Evolutionary conservation across 768 basidiomycete species (phyloP).

Genomic region (Neoboletus subvelutipes): DNA sequence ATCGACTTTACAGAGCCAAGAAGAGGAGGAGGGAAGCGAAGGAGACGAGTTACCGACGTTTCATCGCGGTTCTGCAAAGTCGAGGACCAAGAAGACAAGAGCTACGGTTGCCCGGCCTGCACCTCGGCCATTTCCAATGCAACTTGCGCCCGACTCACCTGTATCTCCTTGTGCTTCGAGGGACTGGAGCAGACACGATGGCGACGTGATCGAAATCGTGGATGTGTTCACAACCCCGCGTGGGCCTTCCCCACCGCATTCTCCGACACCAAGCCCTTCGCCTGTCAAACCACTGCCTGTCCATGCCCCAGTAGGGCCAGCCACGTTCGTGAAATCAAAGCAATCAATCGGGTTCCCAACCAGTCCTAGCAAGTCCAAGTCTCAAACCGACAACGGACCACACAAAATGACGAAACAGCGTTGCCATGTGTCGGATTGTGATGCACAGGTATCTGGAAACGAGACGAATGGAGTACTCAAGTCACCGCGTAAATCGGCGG

Average conservation of each 20-base stretch:
- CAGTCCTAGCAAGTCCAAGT: slow-evolving; percentile 10
- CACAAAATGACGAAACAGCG: slow-evolving; percentile 1
- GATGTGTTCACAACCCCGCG: slow-evolving; percentile 26
- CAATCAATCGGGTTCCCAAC: slow-evolving; percentile 5
- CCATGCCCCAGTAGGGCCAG: not conserved
- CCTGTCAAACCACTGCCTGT: not conserved
- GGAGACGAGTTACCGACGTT: slow-evolving; percentile 21
- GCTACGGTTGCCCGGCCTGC: not conserved
- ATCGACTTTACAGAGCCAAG: slow-evolving; percentile 11
- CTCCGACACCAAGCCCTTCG: slow-evolving; percentile 22
- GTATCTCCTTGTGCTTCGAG: not conserved
- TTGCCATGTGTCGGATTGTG: not conserved
- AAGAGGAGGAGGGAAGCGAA: slow-evolving; percentile 9
- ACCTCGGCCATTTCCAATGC: slow-evolving; percentile 30
- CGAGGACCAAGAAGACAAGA: not conserved
- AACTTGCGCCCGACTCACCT: slow-evolving; percentile 1
- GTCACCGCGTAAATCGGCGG: slow-evolving; percentile 26
- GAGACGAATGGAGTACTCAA: slow-evolving; percentile 14
- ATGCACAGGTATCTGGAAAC: slow-evolving; percentile 1
- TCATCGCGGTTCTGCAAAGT: slow-evolving; percentile 11
- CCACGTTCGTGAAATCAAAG: not conserved
- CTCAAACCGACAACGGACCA: not conserved
- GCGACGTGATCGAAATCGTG: slow-evolving; percentile 7
- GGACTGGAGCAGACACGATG: not conserved
- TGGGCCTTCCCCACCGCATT: slow-evolving; percentile 20